phyloP scores from a whole-genome alignment of 805 yeast species.

The Lipomyces orientalis region DNA sequence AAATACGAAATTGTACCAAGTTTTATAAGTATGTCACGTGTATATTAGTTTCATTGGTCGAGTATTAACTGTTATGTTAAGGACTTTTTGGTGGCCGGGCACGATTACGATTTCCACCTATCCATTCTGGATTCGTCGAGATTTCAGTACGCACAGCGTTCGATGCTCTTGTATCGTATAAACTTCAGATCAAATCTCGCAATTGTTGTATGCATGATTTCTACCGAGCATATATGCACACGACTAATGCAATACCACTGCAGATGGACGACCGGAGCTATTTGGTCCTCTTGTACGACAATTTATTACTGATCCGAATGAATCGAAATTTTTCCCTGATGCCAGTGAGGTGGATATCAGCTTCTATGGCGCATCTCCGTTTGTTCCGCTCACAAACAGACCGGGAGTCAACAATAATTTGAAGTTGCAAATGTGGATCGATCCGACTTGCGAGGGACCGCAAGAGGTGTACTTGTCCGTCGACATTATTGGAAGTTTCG shows the following conservation, averaged over 20 bases:
- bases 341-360: constrained; percentile 47
- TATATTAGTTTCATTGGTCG: background rate
- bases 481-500: constrained; percentile 65
- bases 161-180: constrained; percentile 66
- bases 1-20: constrained; percentile 34
- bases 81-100: constrained; percentile 39
- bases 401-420: constrained; percentile 28
- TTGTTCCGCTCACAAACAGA: constrained; percentile 52
- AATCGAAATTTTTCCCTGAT: constrained; percentile 79
- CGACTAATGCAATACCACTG: background rate
- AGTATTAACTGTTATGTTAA: background rate
- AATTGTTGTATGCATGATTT: constrained; percentile 5
- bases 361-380: constrained; percentile 73
- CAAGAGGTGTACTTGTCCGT: constrained; percentile 46
- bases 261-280: background rate
- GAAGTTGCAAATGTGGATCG: constrained; percentile 44
- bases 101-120: constrained; percentile 50
- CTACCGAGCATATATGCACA: background rate
- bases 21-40: constrained; percentile 5
- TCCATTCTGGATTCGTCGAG: constrained; percentile 54
- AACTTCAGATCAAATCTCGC: constrained; percentile 39
- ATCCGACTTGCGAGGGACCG: constrained; percentile 36
- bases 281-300: constrained; percentile 75
- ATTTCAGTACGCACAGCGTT: constrained; percentile 60
- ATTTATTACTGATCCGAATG: constrained; percentile 65